Conservation (phyloP, 768 basidiomycete species). For the Tylopilus sp. region DNA sequence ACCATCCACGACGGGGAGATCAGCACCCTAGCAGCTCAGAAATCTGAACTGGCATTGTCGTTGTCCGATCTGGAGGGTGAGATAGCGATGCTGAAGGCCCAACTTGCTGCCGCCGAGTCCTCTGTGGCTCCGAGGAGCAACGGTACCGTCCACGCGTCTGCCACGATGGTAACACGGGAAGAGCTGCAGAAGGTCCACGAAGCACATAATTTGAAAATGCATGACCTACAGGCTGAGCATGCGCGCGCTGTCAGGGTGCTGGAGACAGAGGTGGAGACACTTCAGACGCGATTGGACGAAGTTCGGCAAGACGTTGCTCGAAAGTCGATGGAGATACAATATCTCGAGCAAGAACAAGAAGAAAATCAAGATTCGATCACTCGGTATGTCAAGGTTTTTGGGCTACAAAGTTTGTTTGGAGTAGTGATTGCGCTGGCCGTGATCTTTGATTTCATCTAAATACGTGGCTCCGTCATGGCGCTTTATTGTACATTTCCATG, state of each 20-base stretch:
- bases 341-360: conserved; percentile 75
- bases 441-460: conserved; percentile 51
- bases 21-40: conserved; percentile 50
- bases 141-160: conserved; percentile 38
- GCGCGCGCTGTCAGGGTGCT: conserved; percentile 53
- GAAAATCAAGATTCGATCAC: conserved; percentile 72
- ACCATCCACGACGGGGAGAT: conserved; percentile 61
- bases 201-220: conserved; percentile 79
- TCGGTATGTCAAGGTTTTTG: conserved; percentile 68
- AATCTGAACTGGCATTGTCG: conserved; percentile 55
- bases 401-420: conserved; percentile 54
- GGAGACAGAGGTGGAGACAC: conserved; percentile 54
- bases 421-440: conserved; percentile 51
- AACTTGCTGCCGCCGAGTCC: conserved; percentile 44
- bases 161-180: conserved; percentile 60
- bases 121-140: conserved; percentile 54
- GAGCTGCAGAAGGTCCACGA: conserved; percentile 77
- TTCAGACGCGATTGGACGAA: conserved; percentile 47
- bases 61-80: conserved; percentile 81
- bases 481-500: conserved; percentile 18
- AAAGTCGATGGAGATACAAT: conserved; percentile 79
- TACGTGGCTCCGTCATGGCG: conserved; percentile 13
- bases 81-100: conserved; percentile 59
- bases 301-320: conserved; percentile 58
- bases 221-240: conserved; percentile 68